Evolutionary conservation across 164 flowering plant species (phyloP), one percentile per base, ranked within the genome.

Genomic region (Cinnamomum chago): DNA sequence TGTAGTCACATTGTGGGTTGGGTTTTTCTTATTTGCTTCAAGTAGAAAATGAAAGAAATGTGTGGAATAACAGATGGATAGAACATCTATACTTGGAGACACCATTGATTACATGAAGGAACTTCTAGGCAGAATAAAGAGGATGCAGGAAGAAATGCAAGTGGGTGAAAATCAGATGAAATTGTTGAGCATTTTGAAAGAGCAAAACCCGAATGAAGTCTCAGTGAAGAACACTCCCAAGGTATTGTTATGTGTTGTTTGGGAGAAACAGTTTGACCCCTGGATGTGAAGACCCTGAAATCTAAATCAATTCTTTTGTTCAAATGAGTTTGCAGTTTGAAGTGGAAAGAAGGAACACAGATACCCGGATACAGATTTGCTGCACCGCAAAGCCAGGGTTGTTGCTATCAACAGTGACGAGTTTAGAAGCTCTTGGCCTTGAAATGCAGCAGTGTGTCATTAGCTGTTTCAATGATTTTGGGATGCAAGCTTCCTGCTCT

Each of bases 41-140:
- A 40, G 47, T 55, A 55, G 60, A 55, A 15, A 55, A 15, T 55
- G 60, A 55, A 15, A 12, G 20, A 55, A 55, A 55, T 55, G 20
- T 55, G 17, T 66, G 58, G 27, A 62, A 62, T 27, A 15, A 50
- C 80, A 94, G 98, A 94, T 92, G 97, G 98, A 94, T 75, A 88
- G 97, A 73, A 94, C 98, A 62, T 88, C 98, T 11, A 94, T 94
- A 73, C 91, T 94, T 69, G 97, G 96, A 65, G 98, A 94, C 70
- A 89, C 97, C 2, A 94, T 94, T 72, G 95, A 91, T 68, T 94
- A 94, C 87, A 86, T 89, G 90, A 94, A 91, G 68, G 97, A 92
- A 82, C 88, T 94, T 2, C 81, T 90, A 11, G 90, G 88, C 68
- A 90, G 82, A 72, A 92, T 94, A 75, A 85, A 86, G 33, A 83